A percentile compares a stretch with the other conserved stretches of the same genome.
phyloP scores from a whole-genome alignment of 352 stramenopile genomes.

The Pythium pectinolyticum region DNA sequence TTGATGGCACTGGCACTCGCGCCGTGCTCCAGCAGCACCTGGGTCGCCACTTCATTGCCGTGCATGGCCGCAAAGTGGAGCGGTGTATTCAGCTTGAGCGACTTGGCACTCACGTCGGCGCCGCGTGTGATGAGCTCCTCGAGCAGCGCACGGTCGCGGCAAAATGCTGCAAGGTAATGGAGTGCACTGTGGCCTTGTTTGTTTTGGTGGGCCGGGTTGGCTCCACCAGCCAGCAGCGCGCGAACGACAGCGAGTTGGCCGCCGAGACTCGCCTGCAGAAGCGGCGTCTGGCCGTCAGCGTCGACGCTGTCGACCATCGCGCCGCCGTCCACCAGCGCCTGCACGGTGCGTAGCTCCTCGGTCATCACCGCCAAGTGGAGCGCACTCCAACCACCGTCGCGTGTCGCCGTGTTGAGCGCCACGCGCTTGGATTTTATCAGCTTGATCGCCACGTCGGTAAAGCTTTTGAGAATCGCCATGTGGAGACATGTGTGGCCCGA shows the following conservation, averaged over 20 bases:
- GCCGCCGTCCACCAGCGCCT: conserved; percentile 43
- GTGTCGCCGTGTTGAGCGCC: conserved; percentile 51
- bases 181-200: conserved; percentile 62
- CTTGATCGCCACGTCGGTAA: conserved; percentile 38
- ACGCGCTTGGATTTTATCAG: conserved; percentile 44
- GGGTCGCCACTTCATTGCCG: conserved; percentile 63
- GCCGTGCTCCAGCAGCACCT: conserved; percentile 57
- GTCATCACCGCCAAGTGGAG: conserved; percentile 70
- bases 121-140: conserved; percentile 46
- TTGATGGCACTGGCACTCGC: conserved; percentile 66
- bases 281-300: conserved; percentile 53
- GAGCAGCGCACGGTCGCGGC: conserved; percentile 47
- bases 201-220: conserved; percentile 69
- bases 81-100: conserved; percentile 72
- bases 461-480: conserved; percentile 64
- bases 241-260: conserved; percentile 50
- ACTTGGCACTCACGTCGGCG: conserved; percentile 67
- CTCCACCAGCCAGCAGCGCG: conserved; percentile 42
- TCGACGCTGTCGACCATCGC: conserved; percentile 66
- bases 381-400: conserved; percentile 48
- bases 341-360: conserved; percentile 46
- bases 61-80: conserved; percentile 81
- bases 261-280: conserved; percentile 60
- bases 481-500: conserved; percentile 56
- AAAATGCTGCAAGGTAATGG: conserved; percentile 70